phyloP scores from a whole-genome alignment of 352 stramenopile species.

The Globisporangium cystogenes region DNA sequence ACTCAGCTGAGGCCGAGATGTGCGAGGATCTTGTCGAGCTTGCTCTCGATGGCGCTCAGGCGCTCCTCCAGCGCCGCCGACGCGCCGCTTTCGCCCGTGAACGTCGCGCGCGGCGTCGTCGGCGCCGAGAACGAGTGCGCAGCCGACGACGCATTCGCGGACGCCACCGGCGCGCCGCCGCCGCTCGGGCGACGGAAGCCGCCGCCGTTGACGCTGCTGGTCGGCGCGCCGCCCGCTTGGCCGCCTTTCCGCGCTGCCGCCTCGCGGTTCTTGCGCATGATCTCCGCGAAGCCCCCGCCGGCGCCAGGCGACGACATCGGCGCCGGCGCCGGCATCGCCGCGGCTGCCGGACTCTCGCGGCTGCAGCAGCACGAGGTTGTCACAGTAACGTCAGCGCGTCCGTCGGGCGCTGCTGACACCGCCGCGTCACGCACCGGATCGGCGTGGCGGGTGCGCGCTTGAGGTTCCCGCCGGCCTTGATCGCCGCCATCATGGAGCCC shows the following conservation, averaged over 20 bases:
- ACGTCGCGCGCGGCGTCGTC: slow-evolving; percentile 35
- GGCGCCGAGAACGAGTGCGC: slow-evolving; percentile 38
- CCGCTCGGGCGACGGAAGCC: background rate
- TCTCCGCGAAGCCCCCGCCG: slow-evolving; percentile 77
- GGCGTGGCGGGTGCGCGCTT: slow-evolving; percentile 37
- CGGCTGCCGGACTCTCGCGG: slow-evolving; percentile 5
- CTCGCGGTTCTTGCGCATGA: slow-evolving; percentile 88
- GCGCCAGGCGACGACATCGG: slow-evolving; percentile 7
- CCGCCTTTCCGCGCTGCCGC: slow-evolving; percentile 57
- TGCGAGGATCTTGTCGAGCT: slow-evolving; percentile 88
- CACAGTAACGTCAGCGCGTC: too few relatives aligned
- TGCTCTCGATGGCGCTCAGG: slow-evolving; percentile 73
- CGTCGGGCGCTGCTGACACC: background rate
- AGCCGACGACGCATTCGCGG: too few relatives aligned
- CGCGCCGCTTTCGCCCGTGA: slow-evolving; percentile 12
- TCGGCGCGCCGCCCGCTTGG: slow-evolving; percentile 9
- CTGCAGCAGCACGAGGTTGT: background rate
- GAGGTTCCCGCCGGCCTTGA: slow-evolving; percentile 61
- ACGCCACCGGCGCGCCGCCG: background rate
- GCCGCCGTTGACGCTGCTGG: slow-evolving; percentile 11
- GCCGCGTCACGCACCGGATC: slow-evolving; percentile 13
- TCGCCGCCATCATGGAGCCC: slow-evolving; percentile 66
- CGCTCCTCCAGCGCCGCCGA: slow-evolving; percentile 41
- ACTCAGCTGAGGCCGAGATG: slow-evolving; percentile 67
- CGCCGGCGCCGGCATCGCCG: background rate